Evolutionary conservation across 2,329 filamentous ascomycete species (phyloP).

Genomic region (Aspergillus sp.): DNA sequence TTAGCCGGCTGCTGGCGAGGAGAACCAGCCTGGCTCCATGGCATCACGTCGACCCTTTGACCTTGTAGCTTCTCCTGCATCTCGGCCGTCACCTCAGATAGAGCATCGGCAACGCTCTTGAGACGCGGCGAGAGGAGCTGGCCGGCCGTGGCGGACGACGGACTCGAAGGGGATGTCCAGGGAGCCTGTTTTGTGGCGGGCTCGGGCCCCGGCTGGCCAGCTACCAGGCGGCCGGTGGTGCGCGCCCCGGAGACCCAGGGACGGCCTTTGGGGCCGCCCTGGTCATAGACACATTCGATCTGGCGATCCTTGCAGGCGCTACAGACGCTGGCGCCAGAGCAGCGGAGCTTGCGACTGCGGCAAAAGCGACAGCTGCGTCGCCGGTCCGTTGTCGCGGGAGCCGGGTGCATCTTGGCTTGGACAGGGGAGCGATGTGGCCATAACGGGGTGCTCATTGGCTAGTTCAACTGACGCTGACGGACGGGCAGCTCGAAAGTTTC

Average conservation of each 20-base stretch:
- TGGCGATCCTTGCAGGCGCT: conserved; percentile 2
- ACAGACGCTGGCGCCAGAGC: background rate
- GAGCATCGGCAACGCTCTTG: background rate
- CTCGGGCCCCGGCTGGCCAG: background rate
- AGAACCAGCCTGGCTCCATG: background rate
- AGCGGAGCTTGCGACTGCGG: conserved; percentile 1
- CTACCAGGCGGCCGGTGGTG: background rate
- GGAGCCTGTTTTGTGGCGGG: background rate
- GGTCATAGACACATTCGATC: background rate
- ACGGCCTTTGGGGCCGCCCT: background rate
- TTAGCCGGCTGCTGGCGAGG: background rate
- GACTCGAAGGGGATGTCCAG: background rate
- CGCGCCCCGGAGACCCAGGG: background rate
- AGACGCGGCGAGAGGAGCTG: background rate
- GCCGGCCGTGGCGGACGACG: background rate
- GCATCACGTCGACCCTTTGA: background rate
- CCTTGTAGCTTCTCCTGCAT: background rate
- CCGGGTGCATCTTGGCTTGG: background rate
- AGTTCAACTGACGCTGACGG: background rate
- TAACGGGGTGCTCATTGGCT: background rate
- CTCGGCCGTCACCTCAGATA: background rate
- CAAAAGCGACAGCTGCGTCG: conserved; percentile 3
- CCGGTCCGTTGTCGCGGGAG: conserved; percentile 1
- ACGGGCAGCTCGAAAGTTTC: background rate
- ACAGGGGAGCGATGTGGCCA: background rate